These are phyloP conservation scores for Phlegmacium glaucopus DNA, from an alignment of 768 basidiomycete species.

Conservation along the genomic window DNA sequence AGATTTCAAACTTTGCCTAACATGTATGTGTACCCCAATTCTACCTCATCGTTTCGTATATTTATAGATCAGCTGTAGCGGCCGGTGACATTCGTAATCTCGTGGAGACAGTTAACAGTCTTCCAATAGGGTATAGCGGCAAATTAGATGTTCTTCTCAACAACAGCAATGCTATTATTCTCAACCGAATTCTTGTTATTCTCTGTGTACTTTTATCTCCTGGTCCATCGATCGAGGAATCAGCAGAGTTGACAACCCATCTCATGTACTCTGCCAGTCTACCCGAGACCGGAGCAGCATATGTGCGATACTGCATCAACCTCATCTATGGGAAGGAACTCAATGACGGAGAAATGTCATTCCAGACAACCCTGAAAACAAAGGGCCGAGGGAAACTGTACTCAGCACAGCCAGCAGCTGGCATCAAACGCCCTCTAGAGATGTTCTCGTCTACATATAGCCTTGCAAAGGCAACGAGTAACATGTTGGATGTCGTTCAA, in stretches of 20 bases:
- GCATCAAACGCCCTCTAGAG: slow-evolving; percentile 34
- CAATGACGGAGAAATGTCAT: slow-evolving; percentile 33
- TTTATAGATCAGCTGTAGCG: slow-evolving; percentile 12
- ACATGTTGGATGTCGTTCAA: slow-evolving; percentile 26
- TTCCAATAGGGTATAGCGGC: slow-evolving; percentile 33
- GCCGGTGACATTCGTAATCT: slow-evolving; percentile 34
- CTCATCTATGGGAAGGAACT: slow-evolving; percentile 30
- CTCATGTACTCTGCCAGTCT: slow-evolving; percentile 41
- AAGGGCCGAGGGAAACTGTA: slow-evolving; percentile 32
- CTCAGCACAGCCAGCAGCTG: slow-evolving; percentile 34
- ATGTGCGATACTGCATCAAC: slow-evolving; percentile 32
- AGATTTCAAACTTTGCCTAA: slow-evolving; percentile 33
- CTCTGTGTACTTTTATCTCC: slow-evolving; percentile 34
- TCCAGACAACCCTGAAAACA: slow-evolving; percentile 29
- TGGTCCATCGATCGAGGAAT: slow-evolving; percentile 37
- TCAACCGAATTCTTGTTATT: slow-evolving; percentile 39
- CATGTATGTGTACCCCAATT: slow-evolving; percentile 16
- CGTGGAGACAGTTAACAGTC: slow-evolving; percentile 31
- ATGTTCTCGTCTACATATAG: slow-evolving; percentile 33
- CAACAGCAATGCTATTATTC: slow-evolving; percentile 31
- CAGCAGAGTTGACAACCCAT: slow-evolving; percentile 38
- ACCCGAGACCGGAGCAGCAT: slow-evolving; percentile 30
- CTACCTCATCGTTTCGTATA: neutral
- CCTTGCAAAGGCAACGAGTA: slow-evolving; percentile 25
- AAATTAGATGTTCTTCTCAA: slow-evolving; percentile 38